Evolutionary conservation across 805 yeast species (phyloP), one percentile per base, ranked within the genome.

Genomic region (Scheffersomyces lignosus): DNA sequence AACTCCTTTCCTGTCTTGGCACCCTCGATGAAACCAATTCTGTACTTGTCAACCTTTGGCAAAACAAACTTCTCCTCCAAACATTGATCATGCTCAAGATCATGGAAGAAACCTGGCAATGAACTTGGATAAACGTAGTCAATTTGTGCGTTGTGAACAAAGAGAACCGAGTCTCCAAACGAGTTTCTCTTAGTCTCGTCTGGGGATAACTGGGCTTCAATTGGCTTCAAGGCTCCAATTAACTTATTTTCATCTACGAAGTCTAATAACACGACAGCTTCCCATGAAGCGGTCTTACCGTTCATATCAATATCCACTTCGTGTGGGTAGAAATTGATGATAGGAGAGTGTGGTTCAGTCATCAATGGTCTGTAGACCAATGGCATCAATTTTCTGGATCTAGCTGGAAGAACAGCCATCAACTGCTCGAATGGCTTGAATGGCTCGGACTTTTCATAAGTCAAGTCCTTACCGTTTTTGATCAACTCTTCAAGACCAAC

Each of bases 251-350:
- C 88, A 48, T 93, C 97, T 31, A 93, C 97, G 71, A 93, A 93
- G 4, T 95, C 82, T 40, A 93, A 75, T 51, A 87, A 75, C 5
- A 93, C 96, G 38, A 93, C 96, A 8, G 97, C 97, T 66, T 93
- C 98, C 99, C 99, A 93, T 33, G 88, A 83, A 2, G 93, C 95
- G 37, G 89, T 87, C 59, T 93, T 93, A 29, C 98, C 99, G 57
- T 93, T 93, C 77, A 80, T 74, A 65, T 93, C 99, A 24, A 87
- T 73, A 35, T 81, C 87, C 38, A 91, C 96, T 41, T 87, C 87
- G 40, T 75, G 73, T 2, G 99, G 99, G 56, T 93, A 93, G 53
- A 88, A 89, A 51, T 89, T 97, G 38, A 75, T 74, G 47, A 93
- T 88, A 18, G 96, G 95, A 5, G 97, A 90, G 30, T 73, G 71